phyloP scores from a whole-genome alignment of 495 filamentous ascomycete species.

The Aspergillus cristatus region DNA sequence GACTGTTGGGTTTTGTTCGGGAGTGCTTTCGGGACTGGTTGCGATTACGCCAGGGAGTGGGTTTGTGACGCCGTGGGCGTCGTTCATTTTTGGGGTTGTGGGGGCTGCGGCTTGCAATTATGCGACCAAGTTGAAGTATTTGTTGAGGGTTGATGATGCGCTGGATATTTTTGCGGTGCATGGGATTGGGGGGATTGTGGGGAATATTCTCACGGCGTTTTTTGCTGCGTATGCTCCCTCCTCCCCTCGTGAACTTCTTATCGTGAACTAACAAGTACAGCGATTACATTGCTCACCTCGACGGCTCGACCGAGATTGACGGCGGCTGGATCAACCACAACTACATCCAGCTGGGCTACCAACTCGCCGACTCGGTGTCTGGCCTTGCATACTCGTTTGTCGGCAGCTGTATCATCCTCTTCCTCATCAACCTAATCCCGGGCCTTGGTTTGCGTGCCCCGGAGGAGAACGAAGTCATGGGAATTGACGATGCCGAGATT shows the following conservation, averaged over 20 bases:
- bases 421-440: conserved; percentile 79
- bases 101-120: conserved; percentile 86
- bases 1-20: conserved; percentile 92
- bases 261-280: conserved; percentile 22
- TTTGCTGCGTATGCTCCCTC: conserved; percentile 67
- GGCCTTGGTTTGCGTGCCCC: conserved; percentile 69
- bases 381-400: conserved; percentile 82
- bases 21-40: conserved; percentile 84
- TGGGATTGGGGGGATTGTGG: conserved; percentile 76
- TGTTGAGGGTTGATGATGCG: conserved; percentile 78
- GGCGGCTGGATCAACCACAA: conserved; percentile 89
- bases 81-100: conserved; percentile 81
- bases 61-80: conserved; percentile 85
- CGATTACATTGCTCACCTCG: conserved; percentile 84
- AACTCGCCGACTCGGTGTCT: conserved; percentile 77
- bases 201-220: conserved; percentile 81
- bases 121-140: conserved; percentile 91
- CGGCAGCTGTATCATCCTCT: conserved; percentile 77
- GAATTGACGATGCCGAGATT: conserved; percentile 92
- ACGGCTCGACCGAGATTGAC: conserved; percentile 58
- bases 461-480: conserved; percentile 81
- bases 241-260: background rate
- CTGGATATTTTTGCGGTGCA: conserved; percentile 94
- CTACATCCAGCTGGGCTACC: conserved; percentile 82
- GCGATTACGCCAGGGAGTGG: conserved; percentile 90